A percentile compares a stretch with the other conserved stretches of the same genome.
Conservation (phyloP, 768 basidiomycete species). For the Tulasnella sp. region DNA sequence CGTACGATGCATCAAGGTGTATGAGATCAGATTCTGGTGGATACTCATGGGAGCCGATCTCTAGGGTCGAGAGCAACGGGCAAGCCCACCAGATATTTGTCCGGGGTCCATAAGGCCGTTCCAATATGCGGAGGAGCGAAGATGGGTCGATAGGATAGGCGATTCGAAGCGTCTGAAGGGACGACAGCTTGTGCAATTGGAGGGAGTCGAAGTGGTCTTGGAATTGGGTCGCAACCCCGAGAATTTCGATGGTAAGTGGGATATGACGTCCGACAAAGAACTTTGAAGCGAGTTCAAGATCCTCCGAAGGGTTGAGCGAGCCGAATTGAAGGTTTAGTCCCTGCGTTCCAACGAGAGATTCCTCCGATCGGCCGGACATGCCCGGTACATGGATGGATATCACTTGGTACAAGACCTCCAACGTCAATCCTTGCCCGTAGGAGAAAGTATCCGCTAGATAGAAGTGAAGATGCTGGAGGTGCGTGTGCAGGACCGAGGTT, state of each 20-base stretch:
- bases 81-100: neutral
- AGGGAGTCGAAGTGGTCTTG: neutral
- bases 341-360: neutral
- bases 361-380: neutral
- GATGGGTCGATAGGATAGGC: neutral
- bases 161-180: neutral
- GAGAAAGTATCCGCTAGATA: neutral
- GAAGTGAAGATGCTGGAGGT: neutral
- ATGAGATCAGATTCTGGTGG: neutral
- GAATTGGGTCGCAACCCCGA: neutral
- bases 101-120: neutral
- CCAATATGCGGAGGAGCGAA: neutral
- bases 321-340: neutral
- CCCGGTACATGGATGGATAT: neutral
- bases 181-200: neutral
- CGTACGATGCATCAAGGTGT: neutral
- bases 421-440: neutral
- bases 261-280: neutral
- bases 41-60: neutral
- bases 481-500: neutral
- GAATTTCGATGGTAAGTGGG: neutral
- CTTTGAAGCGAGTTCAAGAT: neutral
- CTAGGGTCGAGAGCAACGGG: neutral
- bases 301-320: neutral
- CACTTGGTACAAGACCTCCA: neutral